Base-by-base conservation (phyloP, 169 alveolate genomes). In the Condylostoma magnum region DNA sequence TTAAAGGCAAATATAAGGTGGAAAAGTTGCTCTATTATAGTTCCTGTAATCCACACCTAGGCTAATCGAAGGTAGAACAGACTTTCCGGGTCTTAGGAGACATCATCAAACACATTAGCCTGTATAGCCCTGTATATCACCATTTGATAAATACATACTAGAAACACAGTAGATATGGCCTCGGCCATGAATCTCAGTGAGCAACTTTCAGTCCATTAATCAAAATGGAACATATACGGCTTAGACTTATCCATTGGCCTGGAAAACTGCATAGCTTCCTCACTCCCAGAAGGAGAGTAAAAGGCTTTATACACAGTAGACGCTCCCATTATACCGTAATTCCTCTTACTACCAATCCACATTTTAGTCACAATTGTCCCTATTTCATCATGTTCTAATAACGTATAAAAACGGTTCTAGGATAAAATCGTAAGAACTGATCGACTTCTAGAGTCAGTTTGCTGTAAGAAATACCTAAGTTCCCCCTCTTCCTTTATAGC, bases 261-360 rank as follows among this genome's bases (percentile, higher is more conserved):
- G 15, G 68, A 18, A 55, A 55, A 55, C 22, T 22, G 22, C 20
- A 55, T 15, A 15, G 50, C 68, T 55, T 55, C 50, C 15, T 55
- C 68, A n/a, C n/a, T 12, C 12, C 68, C 50, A 2, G 10, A 27
- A 8, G 8, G 15, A 15, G 48, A 8, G 8, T 12, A 18, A 22
- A 22, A 55, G 1, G 68, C 25, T 41, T 4, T 22, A 31, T 27
- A 27, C 10, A 55, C 15, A 22, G 50, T 55, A 10, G 50, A 27
- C 1, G 68, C 68, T 2, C 68, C 68, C 3, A 55, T 15, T 55
- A 55, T 55, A 2, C 68, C 68, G 33, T 28, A 55, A 33, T 55
- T 31, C 50, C 50, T 55, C 20, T 22, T 55, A 15, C 22, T n/a
- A 12, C 68, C 68, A 0, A 15, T 22, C 68, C 68, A 55, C 68